phyloP scores from a whole-genome alignment of 805 yeast species.

The Candida krabiensis region DNA sequence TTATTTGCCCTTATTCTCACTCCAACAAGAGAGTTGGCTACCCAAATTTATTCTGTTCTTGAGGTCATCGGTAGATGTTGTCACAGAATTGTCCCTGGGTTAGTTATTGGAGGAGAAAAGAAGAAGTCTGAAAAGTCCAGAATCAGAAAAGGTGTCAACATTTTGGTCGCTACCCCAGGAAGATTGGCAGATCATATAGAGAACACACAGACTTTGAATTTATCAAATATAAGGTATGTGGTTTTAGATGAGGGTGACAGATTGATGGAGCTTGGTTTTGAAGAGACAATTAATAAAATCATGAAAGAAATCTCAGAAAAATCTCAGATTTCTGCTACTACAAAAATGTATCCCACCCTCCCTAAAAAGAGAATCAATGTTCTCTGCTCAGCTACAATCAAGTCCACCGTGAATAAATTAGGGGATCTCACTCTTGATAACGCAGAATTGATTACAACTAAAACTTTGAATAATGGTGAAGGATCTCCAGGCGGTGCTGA shows the following conservation, averaged over 20 bases:
- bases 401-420: conserved; percentile 72
- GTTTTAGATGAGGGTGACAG: conserved; percentile 96
- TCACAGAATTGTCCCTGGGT: conserved; percentile 90
- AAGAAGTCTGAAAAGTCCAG: conserved; percentile 96
- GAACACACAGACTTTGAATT: conserved; percentile 74
- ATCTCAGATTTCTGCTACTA: conserved; percentile 37
- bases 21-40: conserved; percentile 94
- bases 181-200: conserved; percentile 92
- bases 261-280: conserved; percentile 93
- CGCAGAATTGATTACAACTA: conserved; percentile 64
- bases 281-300: conserved; percentile 83
- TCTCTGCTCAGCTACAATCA: conserved; percentile 93
- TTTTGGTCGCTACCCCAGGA: conserved; percentile 97
- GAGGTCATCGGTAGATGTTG: conserved; percentile 72
- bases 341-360: conserved; percentile 49
- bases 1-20: conserved; percentile 85
- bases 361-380: conserved; percentile 75
- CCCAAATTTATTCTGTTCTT: conserved; percentile 81
- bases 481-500: conserved; percentile 22
- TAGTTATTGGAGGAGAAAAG: conserved; percentile 97
- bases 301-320: conserved; percentile 54
- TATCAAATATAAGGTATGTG: conserved; percentile 78
- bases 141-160: conserved; percentile 90
- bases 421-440: conserved; percentile 75
- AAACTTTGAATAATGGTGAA: conserved; percentile 20